A percentile compares a stretch with the other conserved stretches of the same genome.
phyloP scores from a whole-genome alignment of 2,329 filamentous ascomycete species.

The Pseudogymnoascus pannorum region DNA sequence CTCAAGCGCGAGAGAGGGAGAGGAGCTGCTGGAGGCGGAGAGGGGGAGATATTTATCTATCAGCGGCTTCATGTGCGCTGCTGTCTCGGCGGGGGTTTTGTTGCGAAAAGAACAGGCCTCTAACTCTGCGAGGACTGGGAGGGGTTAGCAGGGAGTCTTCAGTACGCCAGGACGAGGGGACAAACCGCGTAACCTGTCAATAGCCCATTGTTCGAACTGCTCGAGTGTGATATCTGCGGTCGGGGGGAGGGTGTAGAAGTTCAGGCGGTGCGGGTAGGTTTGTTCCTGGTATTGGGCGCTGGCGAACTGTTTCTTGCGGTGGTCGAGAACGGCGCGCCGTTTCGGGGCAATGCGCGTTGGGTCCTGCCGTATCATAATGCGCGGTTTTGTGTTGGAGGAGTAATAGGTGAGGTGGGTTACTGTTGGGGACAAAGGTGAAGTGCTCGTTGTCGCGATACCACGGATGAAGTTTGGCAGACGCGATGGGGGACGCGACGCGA shows the following conservation, averaged over 20 bases:
- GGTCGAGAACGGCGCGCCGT: constrained; percentile 66
- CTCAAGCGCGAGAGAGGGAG: constrained; percentile 56
- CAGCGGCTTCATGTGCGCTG: constrained; percentile 73
- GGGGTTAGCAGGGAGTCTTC: constrained; percentile 33
- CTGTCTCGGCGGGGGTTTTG: constrained; percentile 73
- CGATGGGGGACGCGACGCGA: constrained; percentile 4
- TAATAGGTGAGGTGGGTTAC: background rate
- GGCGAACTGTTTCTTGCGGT: constrained; percentile 83
- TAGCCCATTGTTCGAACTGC: constrained; percentile 98
- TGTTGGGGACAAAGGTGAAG: background rate
- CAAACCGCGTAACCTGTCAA: constrained; percentile 75
- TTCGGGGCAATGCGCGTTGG: constrained; percentile 45
- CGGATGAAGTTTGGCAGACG: background rate
- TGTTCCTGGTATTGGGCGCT: constrained; percentile 67
- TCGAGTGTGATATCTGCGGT: constrained; percentile 93
- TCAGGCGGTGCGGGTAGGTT: constrained; percentile 78
- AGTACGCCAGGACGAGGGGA: constrained; percentile 2
- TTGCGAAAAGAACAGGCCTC: constrained; percentile 96
- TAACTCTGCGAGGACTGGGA: constrained; percentile 70
- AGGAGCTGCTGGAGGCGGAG: constrained; percentile 62
- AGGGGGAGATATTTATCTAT: constrained; percentile 83
- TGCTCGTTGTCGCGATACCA: background rate
- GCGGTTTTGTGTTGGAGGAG: background rate
- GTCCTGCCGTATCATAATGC: constrained; percentile 27
- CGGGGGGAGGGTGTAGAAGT: constrained; percentile 82